Base-by-base conservation (phyloP, 2,329 filamentous ascomycete genomes). In the Piedraia hortae region DNA sequence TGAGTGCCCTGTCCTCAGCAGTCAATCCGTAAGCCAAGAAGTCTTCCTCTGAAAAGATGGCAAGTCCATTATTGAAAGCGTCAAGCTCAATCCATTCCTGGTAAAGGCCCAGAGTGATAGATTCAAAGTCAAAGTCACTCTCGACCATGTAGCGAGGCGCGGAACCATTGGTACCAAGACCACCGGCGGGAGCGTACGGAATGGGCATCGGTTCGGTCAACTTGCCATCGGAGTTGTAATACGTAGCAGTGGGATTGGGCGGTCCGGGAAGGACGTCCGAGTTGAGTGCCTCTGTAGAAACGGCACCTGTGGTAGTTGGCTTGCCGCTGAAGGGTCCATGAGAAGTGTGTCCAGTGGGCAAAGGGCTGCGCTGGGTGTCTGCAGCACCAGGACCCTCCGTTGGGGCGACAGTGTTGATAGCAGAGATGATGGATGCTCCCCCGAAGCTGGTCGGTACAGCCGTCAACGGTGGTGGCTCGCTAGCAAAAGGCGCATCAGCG, bases 1-100 rank as follows among this genome's bases (percentile, higher is more conserved):
- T 63, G 26, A 85, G 48, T 24, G 53, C 61, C 5, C 69, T 59
- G 34, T 80, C 71, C 36, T 73, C 62, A 6, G 62, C 53, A 4
- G 50, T 66, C 8, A 88, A 47, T 2, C 72, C 71, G 12, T 59
- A 65, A 2, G 53, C 59, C 4, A 60, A 50, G 32, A 80, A 85
- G 9, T 85, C 69, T 14, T 60, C 52, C 1, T 53, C 59, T 1
- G 61, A 62, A 44, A 74, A 85, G 0, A 52, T 59, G 0, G 59
- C 62, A 3, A 85, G 54, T 8, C 69, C 73, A 38, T 70, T 64
- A 42, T 73, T 65, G 56, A 85, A 85, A 8, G 77, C 54, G 38
- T 85, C 75, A 1, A 85, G 54, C 46, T 85, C 73, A 24, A 82
- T 77, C 59, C 63, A 85, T 44, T 85, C 74, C 35, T 78, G 69